Evolutionary conservation across 192 early-diverging fungal species (phyloP).

Genomic region (Umbelopsis sp.): DNA sequence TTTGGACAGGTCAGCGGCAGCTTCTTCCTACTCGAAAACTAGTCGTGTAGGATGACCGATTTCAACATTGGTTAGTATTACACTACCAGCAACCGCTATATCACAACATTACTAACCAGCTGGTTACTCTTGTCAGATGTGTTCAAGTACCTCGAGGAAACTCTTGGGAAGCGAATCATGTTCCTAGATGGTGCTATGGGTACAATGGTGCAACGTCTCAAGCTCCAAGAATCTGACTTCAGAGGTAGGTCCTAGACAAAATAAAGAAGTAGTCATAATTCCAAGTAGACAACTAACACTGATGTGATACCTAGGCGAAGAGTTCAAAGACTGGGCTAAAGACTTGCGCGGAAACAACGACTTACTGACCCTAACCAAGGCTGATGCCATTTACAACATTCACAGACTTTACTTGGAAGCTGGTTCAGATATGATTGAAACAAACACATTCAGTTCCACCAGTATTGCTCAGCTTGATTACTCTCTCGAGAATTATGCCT

Average conservation of each 20-base stretch:
- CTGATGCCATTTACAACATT: slow-evolving; percentile 86
- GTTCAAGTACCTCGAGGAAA: slow-evolving; percentile 71
- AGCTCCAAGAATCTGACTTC: slow-evolving; percentile 84
- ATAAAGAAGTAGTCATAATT: too few species aligned
- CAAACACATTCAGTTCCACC: slow-evolving; percentile 95
- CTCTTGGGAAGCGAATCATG: slow-evolving; percentile 86
- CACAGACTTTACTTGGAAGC: slow-evolving; percentile 90
- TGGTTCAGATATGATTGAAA: slow-evolving; percentile 92
- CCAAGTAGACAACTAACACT: not conserved
- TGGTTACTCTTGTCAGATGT: slow-evolving; percentile 32
- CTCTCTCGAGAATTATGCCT: slow-evolving; percentile 79
- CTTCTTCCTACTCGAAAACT: not conserved
- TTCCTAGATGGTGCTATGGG: slow-evolving; percentile 98
- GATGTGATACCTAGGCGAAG: slow-evolving; percentile 53
- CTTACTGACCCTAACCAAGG: slow-evolving; percentile 88
- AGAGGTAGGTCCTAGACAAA: slow-evolving; percentile 48
- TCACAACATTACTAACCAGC: not conserved
- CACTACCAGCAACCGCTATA: not conserved
- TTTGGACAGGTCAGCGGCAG: not conserved
- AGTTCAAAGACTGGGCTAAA: slow-evolving; percentile 82
- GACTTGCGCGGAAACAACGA: slow-evolving; percentile 97
- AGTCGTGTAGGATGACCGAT: slow-evolving; percentile 8
- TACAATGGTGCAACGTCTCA: slow-evolving; percentile 85
- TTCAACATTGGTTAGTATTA: slow-evolving; percentile 9
- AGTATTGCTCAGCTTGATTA: slow-evolving; percentile 95